Conservation (phyloP, 805 yeast species). For the Starmerella apis region DNA sequence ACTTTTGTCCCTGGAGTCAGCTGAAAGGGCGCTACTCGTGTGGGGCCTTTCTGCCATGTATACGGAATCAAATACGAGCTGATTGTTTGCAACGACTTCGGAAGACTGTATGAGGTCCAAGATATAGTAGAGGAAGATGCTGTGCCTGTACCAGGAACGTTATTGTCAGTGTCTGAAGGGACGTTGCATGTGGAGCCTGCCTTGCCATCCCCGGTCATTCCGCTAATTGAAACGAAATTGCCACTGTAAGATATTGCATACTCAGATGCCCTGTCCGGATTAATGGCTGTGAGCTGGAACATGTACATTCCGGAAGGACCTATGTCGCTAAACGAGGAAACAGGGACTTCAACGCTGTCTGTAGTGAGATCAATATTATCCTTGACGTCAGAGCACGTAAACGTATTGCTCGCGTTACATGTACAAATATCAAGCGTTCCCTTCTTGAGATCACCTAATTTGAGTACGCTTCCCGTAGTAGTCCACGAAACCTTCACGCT, state of each 20-base stretch:
- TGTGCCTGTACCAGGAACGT: constrained; percentile 17
- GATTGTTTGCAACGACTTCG: constrained; percentile 7
- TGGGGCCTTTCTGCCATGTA: constrained; percentile 63
- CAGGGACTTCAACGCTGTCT: constrained; percentile 34
- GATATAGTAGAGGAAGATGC: constrained; percentile 13
- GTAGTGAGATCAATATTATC: constrained; percentile 23
- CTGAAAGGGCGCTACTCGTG: constrained; percentile 90
- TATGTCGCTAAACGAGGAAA: constrained; percentile 35
- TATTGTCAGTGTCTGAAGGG: constrained; percentile 7
- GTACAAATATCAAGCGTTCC: constrained; percentile 55
- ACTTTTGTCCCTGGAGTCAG: constrained; percentile 65
- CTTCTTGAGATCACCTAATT: constrained; percentile 35
- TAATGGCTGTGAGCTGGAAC: constrained; percentile 49
- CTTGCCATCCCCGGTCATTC: constrained; percentile 54
- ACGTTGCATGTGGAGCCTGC: constrained; percentile 8
- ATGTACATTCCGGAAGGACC: constrained; percentile 61
- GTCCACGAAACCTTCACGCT: constrained; percentile 43
- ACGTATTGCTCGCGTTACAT: constrained; percentile 44
- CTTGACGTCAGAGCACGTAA: constrained; percentile 30
- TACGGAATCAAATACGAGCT: constrained; percentile 44
- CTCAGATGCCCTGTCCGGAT: constrained; percentile 51
- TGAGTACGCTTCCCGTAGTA: constrained; percentile 41
- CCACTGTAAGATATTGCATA: constrained; percentile 20
- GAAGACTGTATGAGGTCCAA: constrained; percentile 20
- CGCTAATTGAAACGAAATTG: constrained; percentile 42